Evolutionary conservation across 1,139 yeast species (phyloP), one percentile per base, ranked within the genome.

Genomic region (Nakaseomyces delphensis): DNA sequence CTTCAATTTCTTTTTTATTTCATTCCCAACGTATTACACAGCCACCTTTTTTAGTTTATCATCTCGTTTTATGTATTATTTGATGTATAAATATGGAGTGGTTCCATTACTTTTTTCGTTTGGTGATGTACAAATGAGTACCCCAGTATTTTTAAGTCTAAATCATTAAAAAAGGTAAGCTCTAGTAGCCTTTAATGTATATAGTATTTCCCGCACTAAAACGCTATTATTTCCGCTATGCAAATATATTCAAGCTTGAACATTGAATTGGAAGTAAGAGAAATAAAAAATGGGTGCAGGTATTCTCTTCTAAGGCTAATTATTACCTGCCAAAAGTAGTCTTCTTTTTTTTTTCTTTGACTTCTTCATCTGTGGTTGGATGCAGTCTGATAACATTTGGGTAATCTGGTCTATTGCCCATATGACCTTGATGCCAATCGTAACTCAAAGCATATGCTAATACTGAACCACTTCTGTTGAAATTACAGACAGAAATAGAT

Each of bases 391-490:
- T 77, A 47, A 76, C 70, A 50, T 75, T 83, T 13, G 94, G 89
- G 56, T 78, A 77, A 49, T 80, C 86, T 3, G 77, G 83, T 41
- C 79, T 76, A 66, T 85, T 86, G 53, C 75, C 83, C 60, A 74
- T 79, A 62, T 83, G 73, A 7, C 98, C 98, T 60, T 83, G 84
- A 46, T 86, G 76, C 98, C 98, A 91, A 60, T 91, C 98, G 64
- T 91, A 91, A 53, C 95, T 80, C 48, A 85, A 64, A 1, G 97
- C 96, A 62, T 91, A 87, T 13, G 97, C 98, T 62, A 84, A 81
- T 14, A 91, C 78, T 33, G 77, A 66, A 39, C 99, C 99, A 43
- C 71, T 79, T 52, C 84, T 72, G 65, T 86, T 91, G 67, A 89
- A 93, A 6, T 80, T 79, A 2, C 91, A 75, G 20, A 83, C 78